Percentiles rank a stretch among this genome's conserved stretches.
Conservation (phyloP, 164 flowering plant genomes). For the Vitis rotundifolia region DNA sequence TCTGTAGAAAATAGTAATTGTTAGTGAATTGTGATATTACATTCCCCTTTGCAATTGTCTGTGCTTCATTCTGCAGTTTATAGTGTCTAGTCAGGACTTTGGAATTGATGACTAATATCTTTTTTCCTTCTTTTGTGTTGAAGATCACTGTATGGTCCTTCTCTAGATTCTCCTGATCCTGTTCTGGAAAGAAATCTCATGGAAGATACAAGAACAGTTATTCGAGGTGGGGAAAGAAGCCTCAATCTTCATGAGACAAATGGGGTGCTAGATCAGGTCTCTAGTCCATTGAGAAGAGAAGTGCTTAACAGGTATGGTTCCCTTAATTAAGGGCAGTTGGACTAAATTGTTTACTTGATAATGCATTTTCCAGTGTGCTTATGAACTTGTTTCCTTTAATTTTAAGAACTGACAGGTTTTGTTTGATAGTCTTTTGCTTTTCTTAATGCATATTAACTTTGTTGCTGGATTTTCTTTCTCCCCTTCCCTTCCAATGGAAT, state of each 20-base stretch:
- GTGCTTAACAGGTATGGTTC: slow-evolving; percentile 36
- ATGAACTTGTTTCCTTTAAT: not conserved
- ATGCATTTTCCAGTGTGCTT: not conserved
- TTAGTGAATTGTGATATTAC: not conserved
- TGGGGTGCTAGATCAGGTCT: slow-evolving; percentile 39
- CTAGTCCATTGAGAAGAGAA: slow-evolving; percentile 56
- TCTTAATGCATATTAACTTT: no score
- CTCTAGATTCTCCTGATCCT: slow-evolving; percentile 23
- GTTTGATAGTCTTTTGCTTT: no score
- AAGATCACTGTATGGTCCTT: slow-evolving; percentile 18
- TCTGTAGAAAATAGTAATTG: not conserved
- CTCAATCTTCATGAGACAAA: slow-evolving; percentile 31
- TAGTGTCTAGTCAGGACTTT: not conserved
- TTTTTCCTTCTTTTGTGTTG: slow-evolving; percentile 11
- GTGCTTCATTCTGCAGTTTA: not conserved
- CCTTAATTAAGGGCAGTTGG: no score
- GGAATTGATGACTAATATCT: slow-evolving; percentile 4
- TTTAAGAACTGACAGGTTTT: no score
- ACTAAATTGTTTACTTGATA: not conserved
- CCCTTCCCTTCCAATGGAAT: not conserved
- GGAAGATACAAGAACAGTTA: slow-evolving; percentile 20
- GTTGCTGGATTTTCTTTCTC: not conserved
- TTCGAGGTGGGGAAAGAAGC: slow-evolving; percentile 30
- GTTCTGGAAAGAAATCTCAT: slow-evolving; percentile 25
- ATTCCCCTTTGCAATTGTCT: not conserved